Evolutionary conservation across 2,329 filamentous ascomycete species (phyloP), one percentile per base, ranked within the genome.

Genomic region (Colletotrichum plurivorum): DNA sequence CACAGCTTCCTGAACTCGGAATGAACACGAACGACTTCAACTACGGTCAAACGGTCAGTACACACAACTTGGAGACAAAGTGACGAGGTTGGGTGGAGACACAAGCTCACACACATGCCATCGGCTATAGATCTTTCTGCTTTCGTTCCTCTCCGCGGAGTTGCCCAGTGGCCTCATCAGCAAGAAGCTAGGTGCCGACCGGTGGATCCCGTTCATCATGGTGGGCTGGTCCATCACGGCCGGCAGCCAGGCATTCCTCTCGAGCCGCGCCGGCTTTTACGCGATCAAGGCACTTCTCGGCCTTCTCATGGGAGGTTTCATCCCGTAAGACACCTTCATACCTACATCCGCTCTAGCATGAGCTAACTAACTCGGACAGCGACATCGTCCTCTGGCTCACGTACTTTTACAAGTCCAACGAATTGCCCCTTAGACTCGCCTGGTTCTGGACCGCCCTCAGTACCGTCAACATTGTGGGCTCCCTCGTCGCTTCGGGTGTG

Each of bases 281-380:
- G 80, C 80, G 2, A 76, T 80, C 64, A 80, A 83, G 39, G 80
- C 79, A 3, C 71, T 86, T 2, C 71, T 87, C 2, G 85, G 84
- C 1, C 76, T 86, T 3, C 73, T 84, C 16, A 84, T 84, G 80
- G 84, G 85, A 20, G 84, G 84, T 0, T 87, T 86, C 64, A 87
- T 87, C 36, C 84, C 84, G 72, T 84, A 79, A 45, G 76, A 25
- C 20, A n/a, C n/a, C 22, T 25, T 25, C 22, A 25, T 13, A 39
- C 15, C 2, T 51, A n/a, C 12, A 22, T 43, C 20, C 13, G 12
- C n/a, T 13, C 25, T 18, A n/a, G 5, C 12, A 20, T 27, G 3
- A 27, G 22, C 5, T 13, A 27, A 27, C 61, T 71, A 39, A 71
- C 61, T 13, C 3, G 12, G 18, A 2, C 22, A 70, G 70, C 6